Evolutionary conservation across 768 basidiomycete species (phyloP).

Genomic region (Lactarius vividus): DNA sequence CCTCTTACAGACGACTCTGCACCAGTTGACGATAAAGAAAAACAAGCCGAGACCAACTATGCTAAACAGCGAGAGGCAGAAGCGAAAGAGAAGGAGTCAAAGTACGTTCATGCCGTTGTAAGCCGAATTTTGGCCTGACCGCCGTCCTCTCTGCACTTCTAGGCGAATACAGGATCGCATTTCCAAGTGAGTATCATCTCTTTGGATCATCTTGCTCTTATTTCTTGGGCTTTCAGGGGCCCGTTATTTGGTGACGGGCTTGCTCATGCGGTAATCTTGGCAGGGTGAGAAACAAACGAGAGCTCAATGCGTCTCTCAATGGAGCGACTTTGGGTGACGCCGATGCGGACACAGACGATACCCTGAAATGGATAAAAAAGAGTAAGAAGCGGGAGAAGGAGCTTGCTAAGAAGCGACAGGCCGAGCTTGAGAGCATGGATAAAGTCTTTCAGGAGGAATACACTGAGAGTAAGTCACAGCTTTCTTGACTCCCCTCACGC

Average conservation of each 20-base stretch:
- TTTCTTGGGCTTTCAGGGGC: constrained; percentile 37
- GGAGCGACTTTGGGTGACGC: constrained; percentile 90
- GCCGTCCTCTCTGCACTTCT: constrained; percentile 12
- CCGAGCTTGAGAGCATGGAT: constrained; percentile 84
- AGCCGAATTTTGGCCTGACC: constrained; percentile 26
- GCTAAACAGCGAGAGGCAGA: constrained; percentile 66
- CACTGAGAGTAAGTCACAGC: constrained; percentile 70
- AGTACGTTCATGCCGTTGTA: constrained; percentile 45
- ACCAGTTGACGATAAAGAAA: constrained; percentile 71
- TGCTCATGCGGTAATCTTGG: constrained; percentile 36
- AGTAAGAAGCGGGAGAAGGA: constrained; percentile 91
- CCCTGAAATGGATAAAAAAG: constrained; percentile 87
- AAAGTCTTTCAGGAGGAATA: constrained; percentile 74
- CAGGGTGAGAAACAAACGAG: constrained; percentile 91
- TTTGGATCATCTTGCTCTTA: constrained; percentile 20
- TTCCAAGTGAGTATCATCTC: constrained; percentile 77
- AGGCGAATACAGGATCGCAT: constrained; percentile 74
- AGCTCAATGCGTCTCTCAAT: constrained; percentile 88
- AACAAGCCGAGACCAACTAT: constrained; percentile 87
- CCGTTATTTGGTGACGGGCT: constrained; percentile 40
- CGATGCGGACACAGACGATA: constrained; percentile 73
- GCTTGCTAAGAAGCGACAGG: constrained; percentile 75
- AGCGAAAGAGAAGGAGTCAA: constrained; percentile 67
- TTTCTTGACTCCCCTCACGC: neutral
- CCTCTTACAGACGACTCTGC: constrained; percentile 82